Evolutionary conservation across 2,329 filamentous ascomycete species (phyloP).

Genomic region (Penicillium sp.): DNA sequence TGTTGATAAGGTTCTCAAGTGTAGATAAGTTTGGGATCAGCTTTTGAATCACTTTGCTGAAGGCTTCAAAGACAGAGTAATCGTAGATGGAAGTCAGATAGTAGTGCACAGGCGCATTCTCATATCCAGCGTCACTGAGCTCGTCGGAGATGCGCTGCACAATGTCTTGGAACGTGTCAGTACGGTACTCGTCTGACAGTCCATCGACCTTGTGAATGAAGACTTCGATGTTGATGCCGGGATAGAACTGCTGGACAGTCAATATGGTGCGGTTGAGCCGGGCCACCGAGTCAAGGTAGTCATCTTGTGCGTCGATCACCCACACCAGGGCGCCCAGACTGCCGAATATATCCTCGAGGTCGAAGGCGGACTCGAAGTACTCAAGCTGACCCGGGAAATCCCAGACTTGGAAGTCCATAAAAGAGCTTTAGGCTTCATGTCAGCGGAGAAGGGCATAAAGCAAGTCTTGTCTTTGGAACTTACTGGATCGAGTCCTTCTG

Average conservation of each 20-base stretch:
- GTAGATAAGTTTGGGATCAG: constrained; percentile 90
- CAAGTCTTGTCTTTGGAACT: constrained; percentile 38
- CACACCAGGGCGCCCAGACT: constrained; percentile 93
- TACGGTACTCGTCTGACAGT: constrained; percentile 93
- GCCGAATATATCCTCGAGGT: constrained; percentile 90
- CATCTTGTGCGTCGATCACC: constrained; percentile 98
- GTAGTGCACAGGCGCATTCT: constrained; percentile 90
- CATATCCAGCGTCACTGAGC: constrained; percentile 85
- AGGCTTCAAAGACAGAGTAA: constrained; percentile 96
- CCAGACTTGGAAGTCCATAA: constrained; percentile 99
- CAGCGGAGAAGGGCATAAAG: neutral
- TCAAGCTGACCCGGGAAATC: constrained; percentile 95
- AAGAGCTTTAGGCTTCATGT: constrained; percentile 62
- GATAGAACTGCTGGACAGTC: constrained; percentile 82
- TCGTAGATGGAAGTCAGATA: constrained; percentile 98
- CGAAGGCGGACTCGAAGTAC: constrained; percentile 84
- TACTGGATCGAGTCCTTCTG: constrained; percentile 95
- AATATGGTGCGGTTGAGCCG: constrained; percentile 86
- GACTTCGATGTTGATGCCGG: constrained; percentile 93
- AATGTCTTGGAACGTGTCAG: constrained; percentile 94
- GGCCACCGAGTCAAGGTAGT: constrained; percentile 88
- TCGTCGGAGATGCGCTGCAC: constrained; percentile 96
- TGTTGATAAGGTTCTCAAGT: constrained; percentile 89
- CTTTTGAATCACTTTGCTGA: constrained; percentile 97
- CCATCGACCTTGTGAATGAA: constrained; percentile 99